phyloP scores from a whole-genome alignment of 2,329 filamentous ascomycete genomes.

The Fusarium circinatum region DNA sequence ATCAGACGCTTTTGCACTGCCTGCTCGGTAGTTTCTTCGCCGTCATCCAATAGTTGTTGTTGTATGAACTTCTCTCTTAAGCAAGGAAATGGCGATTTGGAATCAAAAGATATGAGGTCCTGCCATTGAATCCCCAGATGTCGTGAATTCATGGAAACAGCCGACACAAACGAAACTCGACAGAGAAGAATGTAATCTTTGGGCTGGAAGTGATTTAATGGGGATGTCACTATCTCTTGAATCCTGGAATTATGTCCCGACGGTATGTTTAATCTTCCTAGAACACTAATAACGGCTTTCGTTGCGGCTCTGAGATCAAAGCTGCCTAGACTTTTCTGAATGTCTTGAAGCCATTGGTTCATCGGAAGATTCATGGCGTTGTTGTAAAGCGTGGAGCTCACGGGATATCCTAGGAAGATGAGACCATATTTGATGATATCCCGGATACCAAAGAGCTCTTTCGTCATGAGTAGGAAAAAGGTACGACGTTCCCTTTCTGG shows the following conservation, averaged over 20 bases:
- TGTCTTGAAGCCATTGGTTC: background rate
- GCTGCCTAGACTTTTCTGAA: background rate
- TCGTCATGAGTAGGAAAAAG: background rate
- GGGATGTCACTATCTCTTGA: background rate
- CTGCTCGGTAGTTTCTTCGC: background rate
- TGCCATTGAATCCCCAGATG: background rate
- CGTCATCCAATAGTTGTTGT: background rate
- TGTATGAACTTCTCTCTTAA: background rate
- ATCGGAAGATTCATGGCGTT: background rate
- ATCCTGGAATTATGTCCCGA: background rate
- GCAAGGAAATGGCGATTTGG: background rate
- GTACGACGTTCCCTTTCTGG: background rate
- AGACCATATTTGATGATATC: background rate
- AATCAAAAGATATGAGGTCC: background rate
- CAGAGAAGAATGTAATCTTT: background rate
- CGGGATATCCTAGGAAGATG: background rate
- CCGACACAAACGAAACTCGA: background rate
- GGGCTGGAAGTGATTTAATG: background rate
- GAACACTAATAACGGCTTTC: background rate
- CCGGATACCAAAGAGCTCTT: background rate
- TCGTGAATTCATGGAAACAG: background rate
- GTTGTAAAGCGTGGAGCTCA: background rate
- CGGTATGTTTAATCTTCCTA: background rate
- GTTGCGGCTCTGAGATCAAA: background rate
- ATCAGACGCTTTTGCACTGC: background rate